A percentile compares a stretch with the other conserved stretches of the same genome.
Evolutionary conservation across 352 stramenopile genomes (phyloP).

Genomic region (Pythium dissimile): DNA sequence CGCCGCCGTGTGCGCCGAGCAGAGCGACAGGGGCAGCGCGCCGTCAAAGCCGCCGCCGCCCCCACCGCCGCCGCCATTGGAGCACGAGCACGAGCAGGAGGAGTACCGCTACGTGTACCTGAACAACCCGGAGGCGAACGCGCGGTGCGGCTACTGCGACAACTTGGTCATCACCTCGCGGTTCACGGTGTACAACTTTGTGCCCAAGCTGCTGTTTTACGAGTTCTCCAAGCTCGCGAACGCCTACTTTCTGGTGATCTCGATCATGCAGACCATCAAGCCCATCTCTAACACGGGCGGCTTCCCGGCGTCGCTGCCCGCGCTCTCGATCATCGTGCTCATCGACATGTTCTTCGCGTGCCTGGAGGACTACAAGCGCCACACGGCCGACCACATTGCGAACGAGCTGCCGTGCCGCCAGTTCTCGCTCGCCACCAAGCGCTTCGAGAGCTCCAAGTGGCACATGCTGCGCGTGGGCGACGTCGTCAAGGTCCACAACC

Average conservation of each 20-base stretch:
- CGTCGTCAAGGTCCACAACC: conserved; percentile 88
- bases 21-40: conserved; percentile 8
- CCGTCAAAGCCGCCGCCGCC: background rate
- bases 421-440: conserved; percentile 26
- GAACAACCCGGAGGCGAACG: conserved; percentile 64
- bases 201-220: conserved; percentile 90
- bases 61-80: conserved; percentile 7
- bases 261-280: conserved; percentile 89
- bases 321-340: conserved; percentile 91
- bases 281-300: conserved; percentile 91
- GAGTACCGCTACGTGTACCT: conserved; percentile 74
- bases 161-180: conserved; percentile 89
- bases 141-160: conserved; percentile 48
- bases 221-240: conserved; percentile 92
- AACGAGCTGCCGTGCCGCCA: conserved; percentile 71
- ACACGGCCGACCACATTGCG: conserved; percentile 82
- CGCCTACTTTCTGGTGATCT: conserved; percentile 93
- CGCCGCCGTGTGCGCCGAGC: conserved; percentile 5
- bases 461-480: conserved; percentile 82
- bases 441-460: conserved; percentile 74
- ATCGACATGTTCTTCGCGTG: conserved; percentile 92
- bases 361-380: conserved; percentile 89
- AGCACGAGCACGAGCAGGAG: conserved; percentile 33
- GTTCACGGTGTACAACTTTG: conserved; percentile 90
- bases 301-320: conserved; percentile 86